Conservation (phyloP, 129 eudicot species). For the Dittrichia graveolens region DNA sequence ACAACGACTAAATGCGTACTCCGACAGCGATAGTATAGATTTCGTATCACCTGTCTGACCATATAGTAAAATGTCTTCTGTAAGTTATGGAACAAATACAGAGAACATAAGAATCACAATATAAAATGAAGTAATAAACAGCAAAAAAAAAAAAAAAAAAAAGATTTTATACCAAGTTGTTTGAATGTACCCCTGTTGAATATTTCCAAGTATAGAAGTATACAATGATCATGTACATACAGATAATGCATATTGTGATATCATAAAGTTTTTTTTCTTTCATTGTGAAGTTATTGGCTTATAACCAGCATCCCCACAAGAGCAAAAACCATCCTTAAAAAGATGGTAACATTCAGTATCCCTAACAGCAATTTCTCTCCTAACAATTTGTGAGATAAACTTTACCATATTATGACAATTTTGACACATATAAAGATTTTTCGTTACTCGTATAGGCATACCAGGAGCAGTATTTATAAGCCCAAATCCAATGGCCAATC, state of each 20-base stretch:
- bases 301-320: conserved; percentile 78
- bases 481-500: conserved; percentile 75
- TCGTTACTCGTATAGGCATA: conserved; percentile 76
- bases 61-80: too few species aligned
- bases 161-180: too few species aligned
- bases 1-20: too few species aligned
- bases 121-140: too few species aligned
- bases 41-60: too few species aligned
- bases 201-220: not conserved
- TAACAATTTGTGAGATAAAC: conserved; percentile 69
- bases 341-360: conserved; percentile 77
- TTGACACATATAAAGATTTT: conserved; percentile 81
- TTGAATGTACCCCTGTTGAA: not conserved
- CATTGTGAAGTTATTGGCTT: conserved; percentile 31
- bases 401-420: conserved; percentile 67
- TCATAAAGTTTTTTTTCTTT: conserved; percentile 20
- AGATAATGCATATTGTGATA: conserved; percentile 8
- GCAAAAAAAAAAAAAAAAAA: too few species aligned
- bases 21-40: too few species aligned
- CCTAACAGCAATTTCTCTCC: conserved; percentile 86
- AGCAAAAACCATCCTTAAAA: conserved; percentile 86
- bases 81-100: too few species aligned
- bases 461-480: conserved; percentile 87
- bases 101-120: too few species aligned
- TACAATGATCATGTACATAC: conserved; percentile 19